Evolutionary conservation across 805 yeast species (phyloP), one percentile per base, ranked within the genome.

Genomic region (Starmerella cellae): DNA sequence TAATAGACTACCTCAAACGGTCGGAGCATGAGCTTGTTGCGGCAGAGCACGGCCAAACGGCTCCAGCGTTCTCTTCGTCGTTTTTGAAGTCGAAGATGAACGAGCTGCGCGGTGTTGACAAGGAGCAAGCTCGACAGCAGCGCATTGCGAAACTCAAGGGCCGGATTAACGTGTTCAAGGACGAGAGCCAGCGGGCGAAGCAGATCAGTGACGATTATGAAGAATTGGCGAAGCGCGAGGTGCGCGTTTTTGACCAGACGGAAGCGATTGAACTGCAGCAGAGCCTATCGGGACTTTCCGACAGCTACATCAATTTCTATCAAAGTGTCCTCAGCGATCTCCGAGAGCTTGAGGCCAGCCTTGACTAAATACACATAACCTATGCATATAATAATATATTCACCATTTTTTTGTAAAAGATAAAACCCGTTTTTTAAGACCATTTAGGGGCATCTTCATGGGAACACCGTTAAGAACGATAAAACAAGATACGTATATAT

Each of bases 251-350:
- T 68, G 94, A 88, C 53, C 70, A 68, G 20, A 80, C 83, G 48
- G 85, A 85, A 60, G 74, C 82, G 24, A 67, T 69, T 29, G 96
- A 88, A 61, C 68, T 87, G 58, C 77, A 79, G 55, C 68, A 70
- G 24, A 72, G 93, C 1, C 68, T 88, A 62, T 65, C 74, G 8
- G 70, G 71, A n/a, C 65, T 88, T 44, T 81, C 94, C 38, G 81
- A 80, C 50, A 75, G 74, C 47, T 81, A 88, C 60, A 75, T 82
- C 42, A 69, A 71, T 22, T 84, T 82, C 55, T 88, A 80, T 60
- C 69, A 72, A 46, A 71, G 71, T 21, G 66, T 83, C 57, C 71
- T 80, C 40, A 72, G 72, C 19, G 77, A 76, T 45, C 84, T 94
- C 94, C 69, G 72, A 26, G 70, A 33, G 20, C 41, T 52, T 2